Conservation (phyloP, 352 stramenopile genomes). For the Phytophthora megakarya region DNA sequence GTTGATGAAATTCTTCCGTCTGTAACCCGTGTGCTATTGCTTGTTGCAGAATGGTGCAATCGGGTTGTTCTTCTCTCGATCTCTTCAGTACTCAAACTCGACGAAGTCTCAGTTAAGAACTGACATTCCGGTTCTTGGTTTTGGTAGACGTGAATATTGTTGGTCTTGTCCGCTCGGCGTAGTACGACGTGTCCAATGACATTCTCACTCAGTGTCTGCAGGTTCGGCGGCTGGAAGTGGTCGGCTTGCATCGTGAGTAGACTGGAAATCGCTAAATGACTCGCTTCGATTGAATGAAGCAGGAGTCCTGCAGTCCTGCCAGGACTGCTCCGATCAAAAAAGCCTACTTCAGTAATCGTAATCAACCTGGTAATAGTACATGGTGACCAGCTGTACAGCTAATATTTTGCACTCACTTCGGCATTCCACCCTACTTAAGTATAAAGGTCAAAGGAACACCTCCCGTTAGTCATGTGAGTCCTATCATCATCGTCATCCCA, state of each 20-base stretch:
- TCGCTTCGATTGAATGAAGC: not conserved
- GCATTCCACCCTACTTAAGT: no score
- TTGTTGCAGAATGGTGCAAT: not conserved
- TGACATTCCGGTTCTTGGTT: not conserved
- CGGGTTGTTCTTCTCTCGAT: not conserved
- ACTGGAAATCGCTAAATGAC: slow-evolving; percentile 8
- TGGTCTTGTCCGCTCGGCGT: not conserved
- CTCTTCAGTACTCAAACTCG: not conserved
- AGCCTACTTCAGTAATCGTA: no score
- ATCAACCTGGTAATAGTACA: not conserved
- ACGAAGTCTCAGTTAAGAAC: not conserved
- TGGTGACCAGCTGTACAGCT: no score
- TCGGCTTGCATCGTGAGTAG: slow-evolving; percentile 1
- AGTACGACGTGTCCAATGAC: slow-evolving; percentile 1
- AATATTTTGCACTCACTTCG: no score
- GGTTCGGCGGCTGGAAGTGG: not conserved
- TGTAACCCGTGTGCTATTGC: not conserved
- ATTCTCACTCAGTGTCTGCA: not conserved
- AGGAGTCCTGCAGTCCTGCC: no score
- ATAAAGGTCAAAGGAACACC: no score
- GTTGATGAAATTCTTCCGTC: not conserved
- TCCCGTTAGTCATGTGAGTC: no score
- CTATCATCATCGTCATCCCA: no score
- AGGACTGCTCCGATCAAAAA: no score
- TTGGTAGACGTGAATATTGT: not conserved